Base-by-base conservation (phyloP, 108 stramenopile species). In the Parmales sp. region DNA sequence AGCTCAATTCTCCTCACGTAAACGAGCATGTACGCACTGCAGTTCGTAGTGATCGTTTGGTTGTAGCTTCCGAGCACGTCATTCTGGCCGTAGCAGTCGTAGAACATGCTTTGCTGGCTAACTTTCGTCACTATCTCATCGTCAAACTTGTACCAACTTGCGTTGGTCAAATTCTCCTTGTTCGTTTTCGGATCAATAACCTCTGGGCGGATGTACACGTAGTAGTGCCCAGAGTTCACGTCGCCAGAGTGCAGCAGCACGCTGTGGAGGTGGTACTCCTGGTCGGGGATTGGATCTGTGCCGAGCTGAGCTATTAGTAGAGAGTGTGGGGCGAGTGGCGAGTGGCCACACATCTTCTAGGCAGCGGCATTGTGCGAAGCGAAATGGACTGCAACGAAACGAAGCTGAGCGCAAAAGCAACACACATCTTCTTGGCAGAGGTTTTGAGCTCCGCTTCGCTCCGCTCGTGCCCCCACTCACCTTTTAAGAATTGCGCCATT, bases 161-260 rank as follows among this genome's bases (percentile, higher is more conserved):
- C 26, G 8, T 0, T 60, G 11, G n/a, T 20, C 16, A 43, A 5
- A 1, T 28, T 60, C 25, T 3, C 16, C 28, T 34, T 3, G 54
- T 16, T 60, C 16, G 54, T 60, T 34, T 1, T 28, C 29, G 3
- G 13, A 3, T 39, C 72, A 16, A 77, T 64, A 37, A 74, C 66
- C 0, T 77, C 43, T 51, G 80, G 78, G 0, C 75, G 45, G 19
- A 86, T 80, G 60, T 74, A 86, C 18, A 67, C 46, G 69, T 81
- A 84, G 74, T 86, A 86, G 69, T 86, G 85, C 1, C 85, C 85
- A n/a, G 63, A 68, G 44, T 86, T 72, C 4, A 77, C 77, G 18
- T 80, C 82, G 25, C 85, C 85, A 44, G 68, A 70, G 72, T 86
- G 85, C 18, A 86, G 80, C 16, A 86, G 73, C 18, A 84, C 70